These are phyloP conservation scores for Jaltomata sinuosa DNA, from an alignment of 257 asterid species.

Conservation along the genomic window DNA sequence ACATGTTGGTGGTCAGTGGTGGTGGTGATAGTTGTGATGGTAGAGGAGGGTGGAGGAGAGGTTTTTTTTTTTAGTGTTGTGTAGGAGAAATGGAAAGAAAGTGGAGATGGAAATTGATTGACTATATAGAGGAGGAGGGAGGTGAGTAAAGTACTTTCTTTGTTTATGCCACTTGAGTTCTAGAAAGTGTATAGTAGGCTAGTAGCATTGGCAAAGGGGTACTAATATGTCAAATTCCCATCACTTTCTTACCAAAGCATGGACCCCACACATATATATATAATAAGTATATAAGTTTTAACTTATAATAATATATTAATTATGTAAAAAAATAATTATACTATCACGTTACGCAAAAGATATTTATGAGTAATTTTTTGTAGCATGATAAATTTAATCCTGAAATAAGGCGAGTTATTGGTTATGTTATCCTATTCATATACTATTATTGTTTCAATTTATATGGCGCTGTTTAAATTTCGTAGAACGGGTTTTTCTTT, in stretches of 20 bases:
- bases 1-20: slow-evolving; percentile 30
- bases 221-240: background rate
- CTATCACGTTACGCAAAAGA: too few relatives aligned
- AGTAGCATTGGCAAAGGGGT: background rate
- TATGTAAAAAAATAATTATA: too few relatives aligned
- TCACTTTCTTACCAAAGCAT: background rate
- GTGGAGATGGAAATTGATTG: background rate
- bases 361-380: too few relatives aligned
- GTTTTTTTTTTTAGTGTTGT: background rate
- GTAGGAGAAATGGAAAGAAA: background rate
- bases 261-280: background rate
- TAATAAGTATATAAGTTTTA: too few relatives aligned
- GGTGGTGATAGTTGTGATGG: background rate
- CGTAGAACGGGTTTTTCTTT: background rate
- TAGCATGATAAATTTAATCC: background rate
- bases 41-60: background rate
- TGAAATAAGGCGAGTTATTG: too few relatives aligned
- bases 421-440: too few relatives aligned
- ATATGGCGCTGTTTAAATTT: too few relatives aligned
- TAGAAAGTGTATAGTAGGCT: background rate
- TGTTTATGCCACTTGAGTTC: background rate
- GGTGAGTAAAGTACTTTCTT: background rate
- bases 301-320: too few relatives aligned
- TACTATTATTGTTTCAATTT: too few relatives aligned
- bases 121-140: background rate